phyloP scores from a whole-genome alignment of 805 yeast genomes.

The Yamadazyma insecticola region DNA sequence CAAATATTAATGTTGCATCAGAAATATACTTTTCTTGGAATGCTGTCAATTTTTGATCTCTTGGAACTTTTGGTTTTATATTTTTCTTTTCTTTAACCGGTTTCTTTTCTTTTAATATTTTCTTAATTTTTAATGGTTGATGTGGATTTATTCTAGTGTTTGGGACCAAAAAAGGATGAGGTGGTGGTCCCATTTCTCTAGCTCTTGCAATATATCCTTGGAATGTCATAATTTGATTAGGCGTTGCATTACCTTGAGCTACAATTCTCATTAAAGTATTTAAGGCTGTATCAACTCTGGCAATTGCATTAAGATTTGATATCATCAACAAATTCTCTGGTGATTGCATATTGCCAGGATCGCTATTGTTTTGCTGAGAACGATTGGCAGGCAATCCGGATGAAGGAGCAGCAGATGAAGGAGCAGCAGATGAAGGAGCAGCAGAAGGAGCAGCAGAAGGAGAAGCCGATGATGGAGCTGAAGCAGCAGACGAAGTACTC shows the following conservation, averaged over 20 bases:
- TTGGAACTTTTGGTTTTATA: slow-evolving; percentile 16
- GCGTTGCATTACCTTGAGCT: slow-evolving; percentile 75
- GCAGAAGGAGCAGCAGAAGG: too few species aligned
- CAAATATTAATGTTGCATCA: slow-evolving; percentile 76
- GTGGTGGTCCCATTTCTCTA: slow-evolving; percentile 62
- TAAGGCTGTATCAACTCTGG: slow-evolving; percentile 63
- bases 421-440: too few species aligned
- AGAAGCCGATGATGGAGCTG: too few species aligned
- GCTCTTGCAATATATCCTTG: slow-evolving; percentile 81
- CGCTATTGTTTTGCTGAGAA: slow-evolving; percentile 7
- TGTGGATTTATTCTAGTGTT: slow-evolving; percentile 20
- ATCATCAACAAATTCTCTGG: slow-evolving; percentile 78
- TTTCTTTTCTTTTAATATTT: slow-evolving; percentile 17
- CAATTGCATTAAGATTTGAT: slow-evolving; percentile 77
- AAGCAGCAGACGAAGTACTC: too few species aligned
- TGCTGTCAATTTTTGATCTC: slow-evolving; percentile 63
- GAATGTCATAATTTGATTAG: slow-evolving; percentile 69
- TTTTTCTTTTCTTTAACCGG: slow-evolving; percentile 13
- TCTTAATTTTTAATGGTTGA: slow-evolving; percentile 16
- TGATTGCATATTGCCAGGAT: slow-evolving; percentile 42
- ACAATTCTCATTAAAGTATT: slow-evolving; percentile 76
- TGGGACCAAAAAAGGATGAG: slow-evolving; percentile 19
- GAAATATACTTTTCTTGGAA: slow-evolving; percentile 69
- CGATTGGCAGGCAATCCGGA: too few species aligned
- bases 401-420: too few species aligned